Evolutionary conservation across 208 protist genomes (phyloP).

Genomic region (Acanthamoeba healyi): DNA sequence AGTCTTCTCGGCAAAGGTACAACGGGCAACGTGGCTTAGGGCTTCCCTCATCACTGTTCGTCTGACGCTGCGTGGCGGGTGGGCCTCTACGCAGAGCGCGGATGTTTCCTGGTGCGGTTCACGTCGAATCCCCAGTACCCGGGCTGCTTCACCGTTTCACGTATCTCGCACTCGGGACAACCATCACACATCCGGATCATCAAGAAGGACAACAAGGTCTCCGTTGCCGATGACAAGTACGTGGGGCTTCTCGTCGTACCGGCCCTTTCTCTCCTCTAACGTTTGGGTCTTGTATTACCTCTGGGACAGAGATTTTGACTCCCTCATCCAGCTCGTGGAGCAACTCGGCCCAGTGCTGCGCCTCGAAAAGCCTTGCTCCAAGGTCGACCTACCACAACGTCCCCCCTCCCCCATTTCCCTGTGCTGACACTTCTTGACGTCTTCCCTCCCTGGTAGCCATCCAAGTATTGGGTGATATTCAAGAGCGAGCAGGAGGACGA

Average conservation of each 20-base stretch:
- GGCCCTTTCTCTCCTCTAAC: background rate
- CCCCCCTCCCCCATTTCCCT: background rate
- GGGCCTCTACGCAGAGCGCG: background rate
- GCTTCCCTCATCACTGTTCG: too few species aligned
- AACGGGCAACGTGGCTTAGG: too few species aligned
- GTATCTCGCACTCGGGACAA: background rate
- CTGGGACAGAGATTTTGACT: background rate
- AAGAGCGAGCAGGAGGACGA: background rate
- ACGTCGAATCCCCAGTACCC: constrained; percentile 6
- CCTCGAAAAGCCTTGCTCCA: background rate
- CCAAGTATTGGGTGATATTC: constrained; percentile 16
- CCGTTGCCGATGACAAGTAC: constrained; percentile 9
- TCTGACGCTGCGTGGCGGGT: too few species aligned
- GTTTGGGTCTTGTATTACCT: background rate
- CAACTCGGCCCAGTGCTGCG: constrained; percentile 12
- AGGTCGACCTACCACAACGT: too few species aligned
- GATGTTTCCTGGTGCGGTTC: constrained; percentile 46
- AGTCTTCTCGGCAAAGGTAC: constrained; percentile 59
- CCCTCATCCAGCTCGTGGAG: background rate
- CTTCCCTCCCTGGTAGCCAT: background rate
- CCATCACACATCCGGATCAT: constrained; percentile 41
- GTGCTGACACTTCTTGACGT: background rate
- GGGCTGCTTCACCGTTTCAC: constrained; percentile 49
- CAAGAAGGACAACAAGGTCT: constrained; percentile 3
- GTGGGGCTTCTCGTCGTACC: too few species aligned